These are phyloP conservation scores for Darksidea phi DNA, from an alignment of 495 filamentous ascomycete species.

Conservation along the genomic window DNA sequence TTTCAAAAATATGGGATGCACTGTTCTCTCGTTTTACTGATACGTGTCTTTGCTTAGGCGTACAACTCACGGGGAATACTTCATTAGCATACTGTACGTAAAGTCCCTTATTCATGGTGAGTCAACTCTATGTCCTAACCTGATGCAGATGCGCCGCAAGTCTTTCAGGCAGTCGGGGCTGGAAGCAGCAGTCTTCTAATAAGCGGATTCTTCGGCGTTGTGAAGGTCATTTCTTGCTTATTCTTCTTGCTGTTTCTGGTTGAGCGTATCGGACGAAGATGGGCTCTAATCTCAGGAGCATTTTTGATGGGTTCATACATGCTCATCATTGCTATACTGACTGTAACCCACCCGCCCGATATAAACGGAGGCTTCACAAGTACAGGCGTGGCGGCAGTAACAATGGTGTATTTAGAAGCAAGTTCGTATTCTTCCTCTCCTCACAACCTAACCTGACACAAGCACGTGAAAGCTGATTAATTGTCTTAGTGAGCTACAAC, in stretches of 20 bases:
- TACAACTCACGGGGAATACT: not conserved
- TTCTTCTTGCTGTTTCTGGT: slow-evolving; percentile 56
- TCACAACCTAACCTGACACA: not conserved
- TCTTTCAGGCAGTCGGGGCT: not conserved
- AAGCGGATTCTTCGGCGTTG: slow-evolving; percentile 20
- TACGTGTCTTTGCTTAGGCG: no score
- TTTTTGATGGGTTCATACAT: slow-evolving; percentile 55
- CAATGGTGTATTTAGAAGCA: not conserved
- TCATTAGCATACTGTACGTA: not conserved
- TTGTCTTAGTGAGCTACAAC: slow-evolving; percentile 53
- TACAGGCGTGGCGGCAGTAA: not conserved
- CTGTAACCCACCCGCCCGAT: slow-evolving; percentile 50
- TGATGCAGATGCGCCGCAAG: not conserved
- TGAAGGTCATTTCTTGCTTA: slow-evolving; percentile 53
- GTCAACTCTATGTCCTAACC: not conserved
- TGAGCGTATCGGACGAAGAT: slow-evolving; percentile 55
- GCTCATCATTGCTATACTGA: slow-evolving; percentile 48
- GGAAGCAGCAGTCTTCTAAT: slow-evolving; percentile 1
- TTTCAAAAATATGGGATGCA: no score
- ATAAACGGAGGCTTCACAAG: not conserved
- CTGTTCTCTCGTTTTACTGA: no score
- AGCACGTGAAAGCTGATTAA: not conserved
- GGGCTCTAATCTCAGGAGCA: slow-evolving; percentile 55
- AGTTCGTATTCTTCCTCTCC: no score
- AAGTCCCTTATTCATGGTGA: not conserved